Percentiles rank a stretch among this genome's conserved stretches.
These are phyloP conservation scores for Rosa persica DNA, from an alignment of 306 rosid genomes.

Conservation along the genomic window DNA sequence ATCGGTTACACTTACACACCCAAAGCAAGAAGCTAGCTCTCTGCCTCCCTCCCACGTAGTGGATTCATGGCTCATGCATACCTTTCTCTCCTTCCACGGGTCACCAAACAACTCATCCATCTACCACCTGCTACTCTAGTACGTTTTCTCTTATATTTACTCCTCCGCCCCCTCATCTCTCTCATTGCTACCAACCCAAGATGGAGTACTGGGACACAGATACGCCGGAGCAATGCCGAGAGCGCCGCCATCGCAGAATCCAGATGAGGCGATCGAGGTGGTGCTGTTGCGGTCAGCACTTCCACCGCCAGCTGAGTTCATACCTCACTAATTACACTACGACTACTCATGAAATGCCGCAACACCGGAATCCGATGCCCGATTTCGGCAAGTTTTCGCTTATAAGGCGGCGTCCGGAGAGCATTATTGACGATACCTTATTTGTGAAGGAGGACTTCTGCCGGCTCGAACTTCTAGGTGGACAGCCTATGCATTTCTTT, in stretches of 20 bases:
- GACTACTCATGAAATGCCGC: neutral
- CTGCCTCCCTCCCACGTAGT: conserved; percentile 4
- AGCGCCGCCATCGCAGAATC: conserved; percentile 28
- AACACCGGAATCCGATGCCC: conserved; percentile 18
- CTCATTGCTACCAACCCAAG: neutral
- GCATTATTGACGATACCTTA: neutral
- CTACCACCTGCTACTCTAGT: neutral
- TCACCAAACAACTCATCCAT: neutral
- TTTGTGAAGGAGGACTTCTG: conserved; percentile 23
- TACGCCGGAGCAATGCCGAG: conserved; percentile 17
- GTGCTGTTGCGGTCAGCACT: neutral
- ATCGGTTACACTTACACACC: neutral
- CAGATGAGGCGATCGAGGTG: conserved; percentile 13
- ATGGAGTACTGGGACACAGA: conserved; percentile 4
- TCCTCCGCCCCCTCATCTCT: neutral
- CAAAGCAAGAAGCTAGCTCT: neutral
- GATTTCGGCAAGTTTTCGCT: neutral
- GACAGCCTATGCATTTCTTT: conserved; percentile 28
- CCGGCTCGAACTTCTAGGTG: conserved; percentile 1
- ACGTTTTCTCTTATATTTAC: neutral
- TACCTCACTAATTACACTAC: neutral
- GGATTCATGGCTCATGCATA: neutral
- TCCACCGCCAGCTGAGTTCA: neutral
- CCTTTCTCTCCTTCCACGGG: neutral
- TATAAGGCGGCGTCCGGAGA: neutral